phyloP scores from a whole-genome alignment of 345 rosid genomes.

The Toxicodendron radicans region DNA sequence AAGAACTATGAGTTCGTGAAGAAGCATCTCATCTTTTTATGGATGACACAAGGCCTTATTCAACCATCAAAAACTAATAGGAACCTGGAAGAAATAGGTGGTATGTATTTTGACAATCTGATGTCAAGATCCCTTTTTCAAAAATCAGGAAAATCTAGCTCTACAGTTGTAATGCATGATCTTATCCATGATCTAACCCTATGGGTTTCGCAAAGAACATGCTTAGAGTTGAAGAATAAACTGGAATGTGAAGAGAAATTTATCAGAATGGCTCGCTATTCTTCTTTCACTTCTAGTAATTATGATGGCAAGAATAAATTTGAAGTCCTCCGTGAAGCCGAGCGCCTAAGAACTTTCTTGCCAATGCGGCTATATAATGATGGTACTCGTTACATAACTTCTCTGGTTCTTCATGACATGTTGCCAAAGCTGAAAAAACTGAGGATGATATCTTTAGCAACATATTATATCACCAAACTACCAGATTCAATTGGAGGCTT shows the following conservation, averaged over 20 bases:
- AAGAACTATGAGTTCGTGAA: slow-evolving; percentile 19
- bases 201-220: neutral
- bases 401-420: neutral
- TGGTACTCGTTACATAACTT: neutral
- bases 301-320: neutral
- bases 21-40: slow-evolving; percentile 16
- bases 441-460: neutral
- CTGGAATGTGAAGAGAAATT: neutral
- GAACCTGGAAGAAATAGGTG: slow-evolving; percentile 15
- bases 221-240: neutral
- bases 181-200: slow-evolving; percentile 23
- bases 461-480: neutral
- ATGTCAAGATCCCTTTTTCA: slow-evolving; percentile 19
- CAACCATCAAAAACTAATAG: neutral
- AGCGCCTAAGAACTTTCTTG: neutral
- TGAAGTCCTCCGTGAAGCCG: neutral
- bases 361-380: neutral
- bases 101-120: slow-evolving; percentile 10
- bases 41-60: slow-evolving; percentile 29
- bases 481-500: neutral
- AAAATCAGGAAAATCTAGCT: neutral
- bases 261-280: neutral
- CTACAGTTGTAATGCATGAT: slow-evolving; percentile 19
- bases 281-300: neutral
- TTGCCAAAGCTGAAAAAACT: neutral